Percentiles rank a stretch among this genome's conserved stretches.
Evolutionary conservation across 139 green algal genomes (phyloP).

Genomic region (Micractinium sp.): DNA sequence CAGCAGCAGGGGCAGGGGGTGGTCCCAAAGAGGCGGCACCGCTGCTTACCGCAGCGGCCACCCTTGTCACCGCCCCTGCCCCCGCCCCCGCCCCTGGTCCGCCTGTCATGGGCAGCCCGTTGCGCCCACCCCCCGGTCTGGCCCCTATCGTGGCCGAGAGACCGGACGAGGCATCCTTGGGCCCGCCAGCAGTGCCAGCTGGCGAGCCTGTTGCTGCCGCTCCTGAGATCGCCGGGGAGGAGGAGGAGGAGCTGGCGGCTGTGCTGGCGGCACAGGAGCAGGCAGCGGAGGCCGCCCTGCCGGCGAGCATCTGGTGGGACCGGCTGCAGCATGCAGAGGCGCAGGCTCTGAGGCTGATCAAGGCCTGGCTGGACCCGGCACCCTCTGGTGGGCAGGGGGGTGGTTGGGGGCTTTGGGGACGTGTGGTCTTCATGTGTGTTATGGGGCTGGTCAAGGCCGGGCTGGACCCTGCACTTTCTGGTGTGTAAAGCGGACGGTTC

Average conservation of each 20-base stretch:
- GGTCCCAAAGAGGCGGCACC: no score
- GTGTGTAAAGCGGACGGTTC: no score
- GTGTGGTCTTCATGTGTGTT: no score
- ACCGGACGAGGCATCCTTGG: not conserved
- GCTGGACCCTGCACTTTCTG: no score
- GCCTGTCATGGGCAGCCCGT: not conserved
- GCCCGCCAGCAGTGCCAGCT: not conserved
- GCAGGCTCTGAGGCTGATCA: constrained; percentile 68
- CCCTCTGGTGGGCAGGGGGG: not conserved
- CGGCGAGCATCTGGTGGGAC: not conserved
- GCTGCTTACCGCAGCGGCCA: not conserved
- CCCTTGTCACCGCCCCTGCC: not conserved
- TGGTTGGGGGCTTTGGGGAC: no score
- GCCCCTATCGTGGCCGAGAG: not conserved
- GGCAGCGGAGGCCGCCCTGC: not conserved
- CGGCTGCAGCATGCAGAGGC: constrained; percentile 37
- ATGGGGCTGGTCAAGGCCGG: no score
- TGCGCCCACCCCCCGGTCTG: constrained; percentile 3
- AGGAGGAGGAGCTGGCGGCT: not conserved
- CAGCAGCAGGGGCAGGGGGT: not conserved
- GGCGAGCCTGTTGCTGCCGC: not conserved
- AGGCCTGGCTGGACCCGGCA: constrained; percentile 67
- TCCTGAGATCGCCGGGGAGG: not conserved
- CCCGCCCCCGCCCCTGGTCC: not conserved
- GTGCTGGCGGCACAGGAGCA: not conserved